A percentile compares a stretch with the other conserved stretches of the same genome.
Conservation (phyloP, 2,329 filamentous ascomycete species). For the Lizonia empirigonia region DNA sequence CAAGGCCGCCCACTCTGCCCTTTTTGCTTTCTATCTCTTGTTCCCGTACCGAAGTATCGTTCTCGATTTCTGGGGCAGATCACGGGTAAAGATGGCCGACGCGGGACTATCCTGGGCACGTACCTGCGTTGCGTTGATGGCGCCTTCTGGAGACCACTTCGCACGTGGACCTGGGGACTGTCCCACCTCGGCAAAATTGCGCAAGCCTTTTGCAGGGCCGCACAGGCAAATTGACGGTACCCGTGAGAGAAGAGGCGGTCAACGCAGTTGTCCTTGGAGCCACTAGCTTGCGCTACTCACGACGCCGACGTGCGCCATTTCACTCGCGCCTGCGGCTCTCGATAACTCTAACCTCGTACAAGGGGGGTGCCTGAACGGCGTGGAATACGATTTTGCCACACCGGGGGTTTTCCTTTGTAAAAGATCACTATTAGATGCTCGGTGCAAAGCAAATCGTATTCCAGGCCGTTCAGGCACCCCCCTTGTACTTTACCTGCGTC, state of each 20-base stretch:
- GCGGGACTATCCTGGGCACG: background rate
- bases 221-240: background rate
- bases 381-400: too few relatives aligned
- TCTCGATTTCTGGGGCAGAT: background rate
- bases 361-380: too few relatives aligned
- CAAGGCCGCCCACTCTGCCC: background rate
- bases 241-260: slow-evolving; percentile 11
- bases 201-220: slow-evolving; percentile 2
- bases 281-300: slow-evolving; percentile 8
- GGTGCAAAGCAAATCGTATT: too few relatives aligned
- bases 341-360: slow-evolving; percentile 6
- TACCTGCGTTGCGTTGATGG: slow-evolving; percentile 7
- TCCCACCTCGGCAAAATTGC: slow-evolving; percentile 3
- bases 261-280: slow-evolving; percentile 1
- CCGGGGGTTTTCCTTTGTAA: too few relatives aligned
- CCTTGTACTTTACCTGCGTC: slow-evolving; percentile 9
- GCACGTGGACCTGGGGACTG: slow-evolving; percentile 5
- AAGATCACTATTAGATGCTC: too few relatives aligned
- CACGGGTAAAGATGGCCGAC: background rate
- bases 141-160: background rate
- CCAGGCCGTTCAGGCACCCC: too few relatives aligned
- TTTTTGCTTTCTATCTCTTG: background rate
- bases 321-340: slow-evolving; percentile 14
- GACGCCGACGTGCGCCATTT: slow-evolving; percentile 2
- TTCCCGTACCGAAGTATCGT: too few relatives aligned